Conservation (phyloP, 106 monocot species). For the Hemerocallis citrina region DNA sequence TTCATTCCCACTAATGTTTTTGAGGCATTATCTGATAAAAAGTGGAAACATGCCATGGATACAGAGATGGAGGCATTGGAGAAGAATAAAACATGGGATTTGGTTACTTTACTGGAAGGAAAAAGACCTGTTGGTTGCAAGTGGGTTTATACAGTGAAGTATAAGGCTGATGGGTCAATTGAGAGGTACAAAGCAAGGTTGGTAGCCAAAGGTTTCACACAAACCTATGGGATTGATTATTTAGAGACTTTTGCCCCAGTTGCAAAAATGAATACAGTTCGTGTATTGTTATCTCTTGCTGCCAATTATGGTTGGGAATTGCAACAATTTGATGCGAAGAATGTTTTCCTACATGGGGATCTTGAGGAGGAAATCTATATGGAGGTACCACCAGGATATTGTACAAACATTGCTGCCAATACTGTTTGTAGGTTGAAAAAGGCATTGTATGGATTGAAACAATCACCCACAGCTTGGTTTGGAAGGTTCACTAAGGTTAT, state of each 20-base stretch:
- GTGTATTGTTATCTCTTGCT: neutral
- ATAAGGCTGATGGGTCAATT: neutral
- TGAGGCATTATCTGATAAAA: neutral
- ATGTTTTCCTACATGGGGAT: neutral
- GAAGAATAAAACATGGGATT: neutral
- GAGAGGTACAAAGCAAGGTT: neutral
- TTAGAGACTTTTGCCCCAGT: neutral
- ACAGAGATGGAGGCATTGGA: neutral
- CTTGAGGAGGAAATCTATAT: constrained; percentile 5
- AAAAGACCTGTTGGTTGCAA: neutral
- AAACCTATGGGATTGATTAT: neutral
- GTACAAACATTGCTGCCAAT: neutral
- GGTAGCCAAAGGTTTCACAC: constrained; percentile 5
- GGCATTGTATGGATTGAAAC: constrained; percentile 11
- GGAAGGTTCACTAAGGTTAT: neutral
- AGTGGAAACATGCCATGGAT: neutral
- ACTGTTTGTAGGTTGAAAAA: constrained; percentile 11
- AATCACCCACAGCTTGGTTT: constrained; percentile 10
- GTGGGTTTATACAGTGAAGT: neutral
- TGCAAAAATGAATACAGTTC: neutral
- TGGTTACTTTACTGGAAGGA: neutral
- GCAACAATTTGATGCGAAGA: neutral
- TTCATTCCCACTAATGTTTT: neutral
- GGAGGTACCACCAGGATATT: neutral
- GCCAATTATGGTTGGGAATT: neutral